These are phyloP conservation scores for Maudiozyma pseudohumilis DNA, from an alignment of 805 yeast genomes.

Conservation along the genomic window DNA sequence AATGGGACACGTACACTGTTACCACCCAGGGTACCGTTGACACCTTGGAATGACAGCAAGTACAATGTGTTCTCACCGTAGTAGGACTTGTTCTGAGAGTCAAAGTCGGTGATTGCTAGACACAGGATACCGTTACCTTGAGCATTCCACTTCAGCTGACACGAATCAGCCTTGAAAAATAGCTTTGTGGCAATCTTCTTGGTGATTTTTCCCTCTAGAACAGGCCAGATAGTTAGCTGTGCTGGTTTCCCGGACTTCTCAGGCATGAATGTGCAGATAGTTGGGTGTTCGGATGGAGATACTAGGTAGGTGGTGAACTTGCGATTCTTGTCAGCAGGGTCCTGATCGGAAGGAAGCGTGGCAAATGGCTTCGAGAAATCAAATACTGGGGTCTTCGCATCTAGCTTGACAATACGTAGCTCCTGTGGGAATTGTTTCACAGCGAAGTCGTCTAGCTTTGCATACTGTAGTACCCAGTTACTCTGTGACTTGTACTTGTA, in stretches of 20 bases:
- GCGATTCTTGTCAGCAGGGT: conserved; percentile 28
- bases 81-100: conserved; percentile 84
- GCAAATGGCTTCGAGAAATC: conserved; percentile 47
- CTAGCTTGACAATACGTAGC: conserved; percentile 33
- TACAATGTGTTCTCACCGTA: conserved; percentile 94
- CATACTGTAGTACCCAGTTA: conserved; percentile 54
- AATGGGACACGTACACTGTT: conserved; percentile 82
- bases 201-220: conserved; percentile 30
- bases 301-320: conserved; percentile 37
- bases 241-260: conserved; percentile 87
- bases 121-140: conserved; percentile 92
- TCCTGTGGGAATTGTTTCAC: conserved; percentile 23
- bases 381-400: conserved; percentile 29
- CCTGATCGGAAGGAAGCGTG: conserved; percentile 33
- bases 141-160: conserved; percentile 86
- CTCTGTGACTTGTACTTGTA: conserved; percentile 75
- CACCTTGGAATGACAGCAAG: conserved; percentile 41
- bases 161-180: conserved; percentile 91
- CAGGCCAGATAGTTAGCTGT: conserved; percentile 60
- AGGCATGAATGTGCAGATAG: conserved; percentile 84
- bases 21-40: conserved; percentile 74
- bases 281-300: conserved; percentile 86
- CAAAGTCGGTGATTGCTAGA: conserved; percentile 91
- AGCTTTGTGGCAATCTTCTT: conserved; percentile 79
- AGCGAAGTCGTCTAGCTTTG: conserved; percentile 28